Base-by-base conservation (phyloP, 495 filamentous ascomycete genomes). In the Daldinia vernicosa region DNA sequence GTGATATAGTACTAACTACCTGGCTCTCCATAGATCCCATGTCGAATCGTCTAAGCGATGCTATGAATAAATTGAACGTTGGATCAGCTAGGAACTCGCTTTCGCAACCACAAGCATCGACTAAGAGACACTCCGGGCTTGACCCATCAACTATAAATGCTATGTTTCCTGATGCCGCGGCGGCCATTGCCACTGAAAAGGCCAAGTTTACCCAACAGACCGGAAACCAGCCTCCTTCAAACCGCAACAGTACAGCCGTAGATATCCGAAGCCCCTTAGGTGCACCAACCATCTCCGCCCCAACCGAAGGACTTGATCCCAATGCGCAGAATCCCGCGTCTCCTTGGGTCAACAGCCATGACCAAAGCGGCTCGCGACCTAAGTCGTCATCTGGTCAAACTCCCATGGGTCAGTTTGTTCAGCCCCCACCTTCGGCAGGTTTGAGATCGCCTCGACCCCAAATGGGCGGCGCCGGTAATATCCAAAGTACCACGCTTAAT, bases 121-220 rank as follows among this genome's bases (percentile, higher is more conserved):
- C 90, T 45, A 98, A 97, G 84, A 89, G 95, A 60, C 95, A 95
- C 78, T 98, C 95, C 30, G 94, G 89, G 15, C 88, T 98, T 40
- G 95, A 98, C 76, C 83, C 93, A n/a, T 90, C 89, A 35, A 93
- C 92, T n/a, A 97, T 98, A 77, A 95, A 97, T 81, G 93, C 93
- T 70, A 98, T 99, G 95, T 99, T 99, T 78, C 95, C 95, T 5
- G 95, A 98, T 84, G 95, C 95, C 24, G 96, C 95, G 2, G 96
- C 95, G 14, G 96, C 96, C 14, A 98, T 99, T 79, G 94, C 94
- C 30, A 95, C 94, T 56, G 95, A 99, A 82, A 97, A 97, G 83
- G 94, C 93, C 56, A 94, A 97, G 80, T 98, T 97, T 76, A 94
- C 93, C 11, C 93, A 97, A 77, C 91, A 95, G 78, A 97, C 93